phyloP scores from a whole-genome alignment of 306 rosid genomes.

The Alnus rubra region DNA sequence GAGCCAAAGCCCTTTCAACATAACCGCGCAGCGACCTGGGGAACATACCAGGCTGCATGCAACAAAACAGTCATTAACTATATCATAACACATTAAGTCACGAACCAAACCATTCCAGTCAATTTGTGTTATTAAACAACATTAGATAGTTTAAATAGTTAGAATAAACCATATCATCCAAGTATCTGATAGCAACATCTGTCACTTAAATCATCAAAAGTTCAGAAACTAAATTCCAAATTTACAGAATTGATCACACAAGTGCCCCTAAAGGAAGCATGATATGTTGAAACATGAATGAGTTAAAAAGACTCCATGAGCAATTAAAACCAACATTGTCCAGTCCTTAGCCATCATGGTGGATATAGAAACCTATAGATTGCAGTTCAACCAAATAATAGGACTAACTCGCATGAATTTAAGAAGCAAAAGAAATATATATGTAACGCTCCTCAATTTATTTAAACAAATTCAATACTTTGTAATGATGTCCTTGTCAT shows the following conservation, averaged over 20 bases:
- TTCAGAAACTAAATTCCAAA: background rate
- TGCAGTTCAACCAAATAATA: background rate
- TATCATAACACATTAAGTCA: background rate
- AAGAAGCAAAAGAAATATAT: background rate
- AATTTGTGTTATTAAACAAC: background rate
- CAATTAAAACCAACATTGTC: background rate
- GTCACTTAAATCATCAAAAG: background rate
- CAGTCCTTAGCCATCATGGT: background rate
- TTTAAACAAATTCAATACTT: background rate
- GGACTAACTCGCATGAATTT: background rate
- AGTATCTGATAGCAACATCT: background rate
- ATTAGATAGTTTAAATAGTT: background rate
- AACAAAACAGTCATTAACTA: conserved; percentile 27
- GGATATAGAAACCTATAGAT: background rate
- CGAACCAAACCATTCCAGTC: background rate
- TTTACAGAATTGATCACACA: background rate
- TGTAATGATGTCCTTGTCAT: background rate
- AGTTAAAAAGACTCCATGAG: background rate
- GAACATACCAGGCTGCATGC: conserved; percentile 80
- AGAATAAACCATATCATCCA: background rate
- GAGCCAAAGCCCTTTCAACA: conserved; percentile 94
- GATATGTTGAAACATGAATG: background rate
- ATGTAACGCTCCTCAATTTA: background rate
- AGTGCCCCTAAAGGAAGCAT: background rate
- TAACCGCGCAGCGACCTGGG: conserved; percentile 92